These are phyloP conservation scores for Yamadazyma epiphylla DNA, from an alignment of 1,139 yeast species.

Conservation along the genomic window DNA sequence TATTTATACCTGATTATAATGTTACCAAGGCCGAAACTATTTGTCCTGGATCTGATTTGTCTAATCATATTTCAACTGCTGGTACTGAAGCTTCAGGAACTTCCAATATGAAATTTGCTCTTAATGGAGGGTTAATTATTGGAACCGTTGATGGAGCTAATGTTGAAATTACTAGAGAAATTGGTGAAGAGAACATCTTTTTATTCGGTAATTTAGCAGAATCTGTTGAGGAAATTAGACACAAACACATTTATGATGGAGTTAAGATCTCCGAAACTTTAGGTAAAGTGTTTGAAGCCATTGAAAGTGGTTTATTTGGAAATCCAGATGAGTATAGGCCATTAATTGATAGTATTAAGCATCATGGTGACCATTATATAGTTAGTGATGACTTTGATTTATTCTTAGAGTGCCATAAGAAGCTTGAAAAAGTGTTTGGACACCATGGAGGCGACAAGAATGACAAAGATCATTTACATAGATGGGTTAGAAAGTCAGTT, in stretches of 20 bases:
- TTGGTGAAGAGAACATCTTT: constrained; percentile 90
- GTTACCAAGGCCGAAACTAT: constrained; percentile 93
- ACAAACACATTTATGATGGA: constrained; percentile 62
- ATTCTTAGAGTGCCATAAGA: constrained; percentile 74
- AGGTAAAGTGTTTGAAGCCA: constrained; percentile 58
- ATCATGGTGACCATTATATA: constrained; percentile 81
- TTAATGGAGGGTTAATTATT: constrained; percentile 89
- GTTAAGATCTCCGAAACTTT: constrained; percentile 55
- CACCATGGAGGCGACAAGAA: constrained; percentile 39
- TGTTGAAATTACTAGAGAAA: constrained; percentile 90
- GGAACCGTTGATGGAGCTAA: constrained; percentile 98
- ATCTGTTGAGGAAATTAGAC: constrained; percentile 81
- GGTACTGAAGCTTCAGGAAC: constrained; percentile 98
- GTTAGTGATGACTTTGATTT: constrained; percentile 88
- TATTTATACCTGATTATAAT: constrained; percentile 86
- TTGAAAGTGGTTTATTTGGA: constrained; percentile 72
- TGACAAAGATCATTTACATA: constrained; percentile 52
- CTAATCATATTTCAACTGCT: constrained; percentile 96
- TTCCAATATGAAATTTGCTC: constrained; percentile 91
- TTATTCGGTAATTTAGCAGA: constrained; percentile 89
- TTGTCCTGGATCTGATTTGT: constrained; percentile 84
- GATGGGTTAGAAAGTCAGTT: constrained; percentile 76
- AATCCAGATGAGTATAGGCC: constrained; percentile 63
- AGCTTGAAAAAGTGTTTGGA: constrained; percentile 70
- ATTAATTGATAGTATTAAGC: constrained; percentile 63